Percentiles rank a stretch among this genome's conserved stretches.
Evolutionary conservation across 805 yeast genomes (phyloP).

Genomic region (Yamadazyma insecticola): DNA sequence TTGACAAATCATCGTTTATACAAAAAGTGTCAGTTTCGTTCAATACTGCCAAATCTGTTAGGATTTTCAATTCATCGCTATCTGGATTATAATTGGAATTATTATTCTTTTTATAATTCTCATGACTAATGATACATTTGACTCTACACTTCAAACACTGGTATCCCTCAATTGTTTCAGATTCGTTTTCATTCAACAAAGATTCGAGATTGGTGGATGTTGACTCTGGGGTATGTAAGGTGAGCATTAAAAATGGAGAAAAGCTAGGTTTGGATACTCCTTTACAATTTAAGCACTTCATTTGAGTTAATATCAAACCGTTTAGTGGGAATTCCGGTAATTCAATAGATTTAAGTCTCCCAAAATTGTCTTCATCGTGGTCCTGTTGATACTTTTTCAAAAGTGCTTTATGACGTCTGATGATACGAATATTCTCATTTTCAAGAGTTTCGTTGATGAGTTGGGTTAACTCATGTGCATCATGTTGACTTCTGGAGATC

Average conservation of each 20-base stretch:
- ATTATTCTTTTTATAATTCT: conserved; percentile 18
- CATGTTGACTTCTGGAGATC: conserved; percentile 79
- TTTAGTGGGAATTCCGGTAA: conserved; percentile 70
- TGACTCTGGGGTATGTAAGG: conserved; percentile 69
- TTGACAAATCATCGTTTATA: conserved; percentile 65
- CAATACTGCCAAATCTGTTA: conserved; percentile 32
- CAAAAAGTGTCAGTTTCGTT: conserved; percentile 32
- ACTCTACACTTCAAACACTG: conserved; percentile 71
- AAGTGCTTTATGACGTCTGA: conserved; percentile 24
- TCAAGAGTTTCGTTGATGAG: conserved; percentile 73
- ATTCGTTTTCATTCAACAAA: conserved; percentile 52
- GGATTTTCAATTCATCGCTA: conserved; percentile 18
- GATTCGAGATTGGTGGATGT: conserved; percentile 43
- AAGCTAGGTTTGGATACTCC: conserved; percentile 53
- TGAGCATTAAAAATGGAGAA: conserved; percentile 64
- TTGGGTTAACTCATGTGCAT: conserved; percentile 90
- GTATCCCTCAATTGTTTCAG: conserved; percentile 73
- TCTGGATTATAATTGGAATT: conserved; percentile 22
- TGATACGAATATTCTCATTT: conserved; percentile 50
- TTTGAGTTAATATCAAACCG: conserved; percentile 61
- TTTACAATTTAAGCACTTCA: conserved; percentile 67
- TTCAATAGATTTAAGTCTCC: conserved; percentile 13
- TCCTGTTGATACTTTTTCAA: conserved; percentile 8
- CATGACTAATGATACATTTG: conserved; percentile 25
- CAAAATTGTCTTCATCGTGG: conserved; percentile 6